Base-by-base conservation (phyloP, 2,329 filamentous ascomycete species). In the Amauroascus niger region DNA sequence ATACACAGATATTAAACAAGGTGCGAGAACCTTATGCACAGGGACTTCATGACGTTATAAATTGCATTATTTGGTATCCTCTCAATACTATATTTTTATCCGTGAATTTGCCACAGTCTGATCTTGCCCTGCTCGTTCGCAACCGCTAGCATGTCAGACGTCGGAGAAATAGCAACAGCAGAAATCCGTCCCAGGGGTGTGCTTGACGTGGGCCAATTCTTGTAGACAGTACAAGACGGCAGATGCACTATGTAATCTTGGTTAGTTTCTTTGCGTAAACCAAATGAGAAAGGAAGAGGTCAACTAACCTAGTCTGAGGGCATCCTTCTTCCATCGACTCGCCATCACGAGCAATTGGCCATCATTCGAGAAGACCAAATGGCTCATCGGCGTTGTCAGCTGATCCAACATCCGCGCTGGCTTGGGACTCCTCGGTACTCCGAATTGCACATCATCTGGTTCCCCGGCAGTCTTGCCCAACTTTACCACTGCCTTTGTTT, bases 141-240 rank as follows among this genome's bases (percentile, higher is more conserved):
- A 50, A 97, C 86, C 9, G 88, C 88, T 59, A 98, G 67, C 63
- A 90, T 68, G 62, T 86, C 79, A 57, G 82, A 86, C 57, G 77
- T 75, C 5, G 73, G 76, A 18, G 79, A 79, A 66, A 88, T 86
- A 2, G 86, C 83, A 56, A 89, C 80, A 0, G 82, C 77, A 1
- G 87, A 87, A 60, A 97, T 83, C 55, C 88, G 79, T 0, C 93
- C 93, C 57, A 98, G 71, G 0, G 90, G 89, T 54, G 93, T 98
- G 67, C 86, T 84, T 59, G 83, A 81, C 52, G 91, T 98, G 22
- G 93, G 93, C 93, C 93, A 98, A 71, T 98, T 98, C 64, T 84
- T 83, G 76, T 93, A 98, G 18, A 97, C 88, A 1, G 89, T 95
- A 69, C 89, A 95, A 61, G 81, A 90, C 0, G 91, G 90, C 61